Evolutionary conservation across 495 filamentous ascomycete species (phyloP).

Genomic region (Penicillium cataractarum): DNA sequence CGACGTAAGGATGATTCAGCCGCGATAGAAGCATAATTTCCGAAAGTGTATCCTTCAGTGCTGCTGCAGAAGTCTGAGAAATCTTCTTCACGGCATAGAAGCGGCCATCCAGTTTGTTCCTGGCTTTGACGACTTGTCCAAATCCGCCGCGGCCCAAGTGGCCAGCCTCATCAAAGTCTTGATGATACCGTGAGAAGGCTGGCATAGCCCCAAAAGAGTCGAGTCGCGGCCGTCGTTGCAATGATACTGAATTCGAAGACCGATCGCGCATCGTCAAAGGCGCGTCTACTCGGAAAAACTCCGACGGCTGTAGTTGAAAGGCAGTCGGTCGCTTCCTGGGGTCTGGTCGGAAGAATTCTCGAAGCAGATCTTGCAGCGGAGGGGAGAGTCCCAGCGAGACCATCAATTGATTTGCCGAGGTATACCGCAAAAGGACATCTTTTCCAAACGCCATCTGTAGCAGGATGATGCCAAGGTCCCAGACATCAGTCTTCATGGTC

Average conservation of each 20-base stretch:
- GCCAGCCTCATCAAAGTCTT: constrained; percentile 89
- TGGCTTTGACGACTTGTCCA: constrained; percentile 94
- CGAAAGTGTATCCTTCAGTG: constrained; percentile 82
- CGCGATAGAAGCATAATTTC: constrained; percentile 89
- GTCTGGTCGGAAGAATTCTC: constrained; percentile 80
- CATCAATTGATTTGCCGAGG: constrained; percentile 71
- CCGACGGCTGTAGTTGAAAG: constrained; percentile 85
- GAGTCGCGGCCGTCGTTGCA: constrained; percentile 46
- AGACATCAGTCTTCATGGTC: constrained; percentile 87
- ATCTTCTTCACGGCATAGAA: constrained; percentile 98
- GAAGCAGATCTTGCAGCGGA: constrained; percentile 75
- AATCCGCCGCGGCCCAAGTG: constrained; percentile 91
- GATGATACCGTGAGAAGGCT: constrained; percentile 70
- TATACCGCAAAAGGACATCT: constrained; percentile 73
- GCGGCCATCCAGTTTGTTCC: constrained; percentile 89
- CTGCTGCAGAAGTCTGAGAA: constrained; percentile 74
- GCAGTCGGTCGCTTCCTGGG: constrained; percentile 83
- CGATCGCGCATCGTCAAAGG: constrained; percentile 46
- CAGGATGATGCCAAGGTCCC: constrained; percentile 88
- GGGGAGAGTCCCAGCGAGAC: constrained; percentile 67
- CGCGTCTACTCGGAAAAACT: constrained; percentile 72
- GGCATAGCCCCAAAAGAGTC: constrained; percentile 49
- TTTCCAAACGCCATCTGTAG: constrained; percentile 94
- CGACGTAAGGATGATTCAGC: constrained; percentile 93
- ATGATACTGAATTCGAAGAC: constrained; percentile 43